Evolutionary conservation across 352 stramenopile genomes (phyloP).

Genomic region (Pilasporangium apinafurcum): DNA sequence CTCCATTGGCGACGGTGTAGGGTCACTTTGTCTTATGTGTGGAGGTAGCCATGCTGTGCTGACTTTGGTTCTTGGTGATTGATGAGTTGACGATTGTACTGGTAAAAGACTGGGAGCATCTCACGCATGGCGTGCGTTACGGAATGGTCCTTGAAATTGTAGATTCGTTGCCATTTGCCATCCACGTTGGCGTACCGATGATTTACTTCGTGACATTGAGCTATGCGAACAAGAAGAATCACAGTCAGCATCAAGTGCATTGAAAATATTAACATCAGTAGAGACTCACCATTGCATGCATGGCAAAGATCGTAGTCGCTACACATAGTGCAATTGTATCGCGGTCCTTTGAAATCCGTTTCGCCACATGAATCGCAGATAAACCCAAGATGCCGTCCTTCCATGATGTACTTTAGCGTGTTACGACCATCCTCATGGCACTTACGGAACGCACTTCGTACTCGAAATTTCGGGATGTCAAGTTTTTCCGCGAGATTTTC

Average conservation of each 20-base stretch:
- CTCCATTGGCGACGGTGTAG: too few species aligned
- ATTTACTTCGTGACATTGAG: slow-evolving; percentile 45
- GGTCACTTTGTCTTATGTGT: too few species aligned
- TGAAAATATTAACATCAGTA: neutral
- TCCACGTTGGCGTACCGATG: slow-evolving; percentile 79
- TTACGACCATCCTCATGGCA: slow-evolving; percentile 57
- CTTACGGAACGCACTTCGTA: slow-evolving; percentile 77
- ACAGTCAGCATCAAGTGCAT: too few species aligned
- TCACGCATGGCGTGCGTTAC: slow-evolving; percentile 46
- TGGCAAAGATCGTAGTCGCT: slow-evolving; percentile 75
- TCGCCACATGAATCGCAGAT: slow-evolving; percentile 79
- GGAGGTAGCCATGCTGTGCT: too few species aligned
- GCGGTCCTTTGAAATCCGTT: slow-evolving; percentile 68
- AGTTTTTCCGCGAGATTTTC: slow-evolving; percentile 59
- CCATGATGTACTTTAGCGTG: slow-evolving; percentile 79
- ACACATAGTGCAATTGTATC: slow-evolving; percentile 72
- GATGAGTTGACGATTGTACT: slow-evolving; percentile 23
- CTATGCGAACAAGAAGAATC: slow-evolving; percentile 20
- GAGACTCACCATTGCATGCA: slow-evolving; percentile 41
- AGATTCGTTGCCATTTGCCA: slow-evolving; percentile 73
- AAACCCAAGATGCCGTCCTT: slow-evolving; percentile 71
- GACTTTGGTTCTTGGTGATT: neutral
- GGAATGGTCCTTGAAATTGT: slow-evolving; percentile 70
- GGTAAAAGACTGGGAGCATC: slow-evolving; percentile 68
- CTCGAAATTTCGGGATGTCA: slow-evolving; percentile 74